Percentiles rank a stretch among this genome's conserved stretches.
Evolutionary conservation across 306 rosid genomes (phyloP).

Genomic region (Castanopsis chinensis): DNA sequence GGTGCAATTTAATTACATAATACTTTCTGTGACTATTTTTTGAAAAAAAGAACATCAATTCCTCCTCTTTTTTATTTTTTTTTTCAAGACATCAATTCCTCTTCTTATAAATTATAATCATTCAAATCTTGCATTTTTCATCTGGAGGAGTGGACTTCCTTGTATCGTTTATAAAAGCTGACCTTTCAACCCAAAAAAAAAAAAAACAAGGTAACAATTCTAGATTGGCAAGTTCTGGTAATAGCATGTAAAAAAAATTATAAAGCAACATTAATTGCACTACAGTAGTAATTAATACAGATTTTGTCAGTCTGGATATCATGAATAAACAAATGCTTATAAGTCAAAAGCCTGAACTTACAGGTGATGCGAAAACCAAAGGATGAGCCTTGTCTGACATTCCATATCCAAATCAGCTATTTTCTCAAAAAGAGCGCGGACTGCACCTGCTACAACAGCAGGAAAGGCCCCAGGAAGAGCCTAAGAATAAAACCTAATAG

Average conservation of each 20-base stretch:
- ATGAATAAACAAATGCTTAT: conserved; percentile 2
- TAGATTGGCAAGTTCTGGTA: not conserved
- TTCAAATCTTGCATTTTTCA: not conserved
- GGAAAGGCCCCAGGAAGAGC: conserved; percentile 99
- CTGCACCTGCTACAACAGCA: conserved; percentile 96
- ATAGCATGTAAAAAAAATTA: not conserved
- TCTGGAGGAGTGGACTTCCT: not conserved
- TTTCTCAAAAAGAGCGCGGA: conserved; percentile 90
- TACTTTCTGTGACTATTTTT: too few species aligned
- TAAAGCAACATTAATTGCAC: not conserved
- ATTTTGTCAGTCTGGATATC: conserved; percentile 4
- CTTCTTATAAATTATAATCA: too few species aligned
- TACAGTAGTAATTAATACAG: not conserved
- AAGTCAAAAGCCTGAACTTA: conserved; percentile 41
- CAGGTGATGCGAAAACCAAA: conserved; percentile 99
- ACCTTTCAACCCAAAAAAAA: not conserved
- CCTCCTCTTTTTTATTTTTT: too few species aligned
- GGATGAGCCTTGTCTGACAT: conserved; percentile 91
- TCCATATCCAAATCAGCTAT: conserved; percentile 97
- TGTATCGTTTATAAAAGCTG: not conserved
- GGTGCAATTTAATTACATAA: not conserved
- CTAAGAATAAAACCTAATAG: conserved; percentile 38
- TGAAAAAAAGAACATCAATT: too few species aligned
- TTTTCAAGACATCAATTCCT: too few species aligned
- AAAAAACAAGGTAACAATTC: too few species aligned